Conservation (phyloP, 2,329 filamentous ascomycete genomes). For the Seiridium unicorne region DNA sequence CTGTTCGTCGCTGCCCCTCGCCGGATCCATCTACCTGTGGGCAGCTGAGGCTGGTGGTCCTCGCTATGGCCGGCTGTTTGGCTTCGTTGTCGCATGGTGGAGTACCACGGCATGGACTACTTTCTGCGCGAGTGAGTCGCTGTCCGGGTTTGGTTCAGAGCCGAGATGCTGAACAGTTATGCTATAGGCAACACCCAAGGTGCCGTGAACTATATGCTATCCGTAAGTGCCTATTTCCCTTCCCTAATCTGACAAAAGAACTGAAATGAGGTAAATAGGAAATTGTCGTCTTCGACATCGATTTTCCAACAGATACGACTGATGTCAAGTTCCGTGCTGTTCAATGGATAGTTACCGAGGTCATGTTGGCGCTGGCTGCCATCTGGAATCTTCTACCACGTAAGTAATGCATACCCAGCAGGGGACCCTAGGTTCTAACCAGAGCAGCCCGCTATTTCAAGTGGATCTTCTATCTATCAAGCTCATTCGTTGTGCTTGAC, state of each 20-base stretch:
- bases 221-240: constrained; percentile 29
- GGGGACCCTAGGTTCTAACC: neutral
- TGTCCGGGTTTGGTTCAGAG: neutral
- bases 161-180: neutral
- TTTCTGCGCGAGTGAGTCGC: constrained; percentile 45
- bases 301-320: constrained; percentile 51
- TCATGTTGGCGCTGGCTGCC: constrained; percentile 47
- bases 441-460: constrained; percentile 40
- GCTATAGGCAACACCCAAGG: constrained; percentile 44
- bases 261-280: constrained; percentile 34
- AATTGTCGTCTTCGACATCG: constrained; percentile 54
- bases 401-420: constrained; percentile 25
- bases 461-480: constrained; percentile 50
- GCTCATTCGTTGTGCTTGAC: constrained; percentile 51
- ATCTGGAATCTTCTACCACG: constrained; percentile 49
- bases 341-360: constrained; percentile 58
- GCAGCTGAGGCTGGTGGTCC: constrained; percentile 58
- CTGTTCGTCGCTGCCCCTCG: constrained; percentile 57
- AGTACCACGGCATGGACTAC: constrained; percentile 62
- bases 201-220: constrained; percentile 51
- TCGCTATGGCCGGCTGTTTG: constrained; percentile 52
- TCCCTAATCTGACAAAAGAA: neutral
- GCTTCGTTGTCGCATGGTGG: constrained; percentile 65
- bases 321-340: constrained; percentile 57
- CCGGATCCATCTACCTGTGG: constrained; percentile 61